These are phyloP conservation scores for Candida sakaeoensis DNA, from an alignment of 805 yeast species.

Conservation along the genomic window DNA sequence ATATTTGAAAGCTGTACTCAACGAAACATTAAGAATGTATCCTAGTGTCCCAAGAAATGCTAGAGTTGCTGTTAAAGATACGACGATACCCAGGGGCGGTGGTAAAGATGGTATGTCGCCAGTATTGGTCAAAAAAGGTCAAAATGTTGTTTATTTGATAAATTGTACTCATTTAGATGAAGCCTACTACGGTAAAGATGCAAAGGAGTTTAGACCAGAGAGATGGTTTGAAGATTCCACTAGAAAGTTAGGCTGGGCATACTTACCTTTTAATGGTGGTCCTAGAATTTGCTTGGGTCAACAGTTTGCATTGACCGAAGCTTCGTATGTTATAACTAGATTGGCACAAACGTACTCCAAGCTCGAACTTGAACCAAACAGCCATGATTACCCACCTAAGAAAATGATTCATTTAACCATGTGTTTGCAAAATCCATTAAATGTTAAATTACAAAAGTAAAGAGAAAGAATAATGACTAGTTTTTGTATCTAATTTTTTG, in stretches of 20 bases:
- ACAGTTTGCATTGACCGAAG: slow-evolving; percentile 55
- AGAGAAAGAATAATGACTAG: neutral
- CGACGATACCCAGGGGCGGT: slow-evolving; percentile 28
- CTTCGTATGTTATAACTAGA: slow-evolving; percentile 43
- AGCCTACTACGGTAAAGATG: slow-evolving; percentile 44
- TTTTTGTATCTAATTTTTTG: neutral
- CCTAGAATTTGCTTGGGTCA: slow-evolving; percentile 57
- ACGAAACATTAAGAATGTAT: slow-evolving; percentile 31
- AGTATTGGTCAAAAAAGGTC: slow-evolving; percentile 42
- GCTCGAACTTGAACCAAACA: slow-evolving; percentile 15
- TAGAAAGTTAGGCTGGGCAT: slow-evolving; percentile 43
- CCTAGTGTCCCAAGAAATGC: slow-evolving; percentile 33
- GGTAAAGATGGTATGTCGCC: slow-evolving; percentile 35
- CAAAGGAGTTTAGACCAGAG: slow-evolving; percentile 44
- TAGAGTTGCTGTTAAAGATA: slow-evolving; percentile 21
- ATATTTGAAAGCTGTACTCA: slow-evolving; percentile 26
- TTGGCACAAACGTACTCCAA: slow-evolving; percentile 25
- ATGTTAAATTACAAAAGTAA: slow-evolving; percentile 12
- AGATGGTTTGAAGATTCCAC: slow-evolving; percentile 39
- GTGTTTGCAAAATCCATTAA: slow-evolving; percentile 24
- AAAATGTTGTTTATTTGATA: slow-evolving; percentile 37
- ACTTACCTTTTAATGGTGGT: slow-evolving; percentile 53
- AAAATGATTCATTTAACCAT: slow-evolving; percentile 27
- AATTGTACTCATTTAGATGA: slow-evolving; percentile 43
- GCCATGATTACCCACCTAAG: slow-evolving; percentile 27